Evolutionary conservation across 768 basidiomycete species (phyloP).

Genomic region (Hysterangium stoloniferum): DNA sequence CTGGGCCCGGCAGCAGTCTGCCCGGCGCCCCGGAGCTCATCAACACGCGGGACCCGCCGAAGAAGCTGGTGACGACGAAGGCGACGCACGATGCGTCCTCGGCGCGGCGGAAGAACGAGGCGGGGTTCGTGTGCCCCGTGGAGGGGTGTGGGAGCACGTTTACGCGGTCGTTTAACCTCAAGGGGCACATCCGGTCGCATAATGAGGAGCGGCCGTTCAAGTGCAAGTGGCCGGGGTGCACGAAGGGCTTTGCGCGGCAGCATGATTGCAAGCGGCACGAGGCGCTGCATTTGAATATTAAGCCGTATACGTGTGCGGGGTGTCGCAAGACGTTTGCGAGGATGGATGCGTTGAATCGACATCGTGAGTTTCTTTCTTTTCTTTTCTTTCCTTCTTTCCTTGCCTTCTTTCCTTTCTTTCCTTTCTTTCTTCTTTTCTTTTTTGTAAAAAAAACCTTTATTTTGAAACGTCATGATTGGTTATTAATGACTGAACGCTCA

Average conservation of each 20-base stretch:
- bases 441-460: not conserved
- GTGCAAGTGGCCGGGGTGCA: constrained; percentile 92
- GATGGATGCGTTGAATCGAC: constrained; percentile 91
- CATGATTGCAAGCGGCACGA: constrained; percentile 98
- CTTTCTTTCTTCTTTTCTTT: not conserved
- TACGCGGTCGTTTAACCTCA: constrained; percentile 88
- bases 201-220: constrained; percentile 93
- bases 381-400: not conserved
- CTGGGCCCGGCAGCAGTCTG: not conserved
- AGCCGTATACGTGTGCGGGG: constrained; percentile 89
- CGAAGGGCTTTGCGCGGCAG: constrained; percentile 88
- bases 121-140: constrained; percentile 76
- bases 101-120: constrained; percentile 80
- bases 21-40: not conserved
- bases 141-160: constrained; percentile 83
- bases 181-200: constrained; percentile 92
- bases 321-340: constrained; percentile 91
- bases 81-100: constrained; percentile 84
- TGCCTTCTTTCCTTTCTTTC: not conserved
- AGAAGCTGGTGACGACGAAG: constrained; percentile 85
- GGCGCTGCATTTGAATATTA: constrained; percentile 85
- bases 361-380: constrained; percentile 51
- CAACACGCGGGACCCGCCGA: constrained; percentile 33
- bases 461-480: too few relatives aligned
- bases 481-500: constrained; percentile 6